Percentiles rank a stretch among this genome's conserved stretches.
phyloP scores from a whole-genome alignment of 2,329 filamentous ascomycete species.

The Emydomyces testavorans region DNA sequence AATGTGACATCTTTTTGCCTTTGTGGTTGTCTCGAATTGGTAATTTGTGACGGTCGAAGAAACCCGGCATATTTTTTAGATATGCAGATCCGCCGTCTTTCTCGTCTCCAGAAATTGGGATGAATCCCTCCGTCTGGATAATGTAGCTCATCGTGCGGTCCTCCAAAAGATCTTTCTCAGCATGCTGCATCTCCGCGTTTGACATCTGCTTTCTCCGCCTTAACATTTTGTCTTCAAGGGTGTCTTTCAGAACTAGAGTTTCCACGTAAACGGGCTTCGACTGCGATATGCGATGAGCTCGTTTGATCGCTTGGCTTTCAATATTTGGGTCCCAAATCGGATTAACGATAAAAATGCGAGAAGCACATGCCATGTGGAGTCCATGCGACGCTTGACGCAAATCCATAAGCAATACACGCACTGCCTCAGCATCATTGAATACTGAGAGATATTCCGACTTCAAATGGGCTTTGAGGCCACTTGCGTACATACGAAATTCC shows the following conservation, averaged over 20 bases:
- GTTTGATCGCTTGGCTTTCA: slow-evolving; percentile 83
- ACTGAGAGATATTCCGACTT: slow-evolving; percentile 65
- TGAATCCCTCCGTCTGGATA: slow-evolving; percentile 45
- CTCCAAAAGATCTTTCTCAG: slow-evolving; percentile 48
- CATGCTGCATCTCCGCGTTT: slow-evolving; percentile 43
- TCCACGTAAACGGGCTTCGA: slow-evolving; percentile 68
- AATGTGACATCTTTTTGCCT: not conserved
- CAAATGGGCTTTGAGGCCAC: slow-evolving; percentile 46
- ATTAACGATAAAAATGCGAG: slow-evolving; percentile 77
- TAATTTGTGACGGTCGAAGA: slow-evolving; percentile 32
- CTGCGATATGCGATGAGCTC: slow-evolving; percentile 79
- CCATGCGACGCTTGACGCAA: slow-evolving; percentile 81
- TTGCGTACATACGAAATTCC: slow-evolving; percentile 48
- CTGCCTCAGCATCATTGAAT: slow-evolving; percentile 58
- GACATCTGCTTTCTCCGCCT: slow-evolving; percentile 64
- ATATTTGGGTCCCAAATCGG: slow-evolving; percentile 75
- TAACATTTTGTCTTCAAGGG: slow-evolving; percentile 76
- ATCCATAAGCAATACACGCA: slow-evolving; percentile 80
- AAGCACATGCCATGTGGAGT: slow-evolving; percentile 71
- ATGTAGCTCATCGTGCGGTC: slow-evolving; percentile 48
- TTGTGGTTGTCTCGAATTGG: slow-evolving; percentile 26
- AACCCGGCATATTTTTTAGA: slow-evolving; percentile 23
- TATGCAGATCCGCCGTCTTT: slow-evolving; percentile 20
- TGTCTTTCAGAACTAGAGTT: slow-evolving; percentile 67
- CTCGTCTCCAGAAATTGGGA: slow-evolving; percentile 33